phyloP scores from a whole-genome alignment of 2,329 filamentous ascomycete genomes.

The Microdochium paspali region DNA sequence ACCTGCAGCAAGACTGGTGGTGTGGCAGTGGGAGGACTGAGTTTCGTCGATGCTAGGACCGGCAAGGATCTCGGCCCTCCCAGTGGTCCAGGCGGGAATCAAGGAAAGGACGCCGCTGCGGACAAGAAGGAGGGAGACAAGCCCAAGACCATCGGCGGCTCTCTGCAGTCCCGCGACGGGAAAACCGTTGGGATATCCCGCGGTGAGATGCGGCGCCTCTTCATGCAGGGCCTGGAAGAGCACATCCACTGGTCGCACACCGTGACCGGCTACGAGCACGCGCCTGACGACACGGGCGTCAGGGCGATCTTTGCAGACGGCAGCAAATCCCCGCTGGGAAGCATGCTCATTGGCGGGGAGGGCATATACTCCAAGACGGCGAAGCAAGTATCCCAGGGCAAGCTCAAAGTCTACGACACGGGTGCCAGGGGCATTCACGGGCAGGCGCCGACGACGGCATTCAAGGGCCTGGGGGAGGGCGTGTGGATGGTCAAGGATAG shows the following conservation, averaged over 20 bases:
- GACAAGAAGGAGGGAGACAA: constrained; percentile 5
- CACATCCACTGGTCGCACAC: constrained; percentile 45
- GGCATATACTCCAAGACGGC: constrained; percentile 53
- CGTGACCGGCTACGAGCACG: constrained; percentile 50
- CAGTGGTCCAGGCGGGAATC: no score
- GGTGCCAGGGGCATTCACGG: constrained; percentile 57
- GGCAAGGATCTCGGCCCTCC: constrained; percentile 22
- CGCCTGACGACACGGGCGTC: constrained; percentile 35
- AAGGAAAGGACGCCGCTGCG: no score
- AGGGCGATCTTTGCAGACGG: constrained; percentile 50
- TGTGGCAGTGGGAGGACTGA: constrained; percentile 36
- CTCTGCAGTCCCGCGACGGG: constrained; percentile 40
- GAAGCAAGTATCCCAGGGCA: constrained; percentile 46
- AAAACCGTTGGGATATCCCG: constrained; percentile 53
- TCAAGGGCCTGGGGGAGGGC: constrained; percentile 52
- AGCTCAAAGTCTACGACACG: constrained; percentile 52
- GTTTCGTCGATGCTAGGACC: constrained; percentile 43
- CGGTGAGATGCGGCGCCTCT: constrained; percentile 52
- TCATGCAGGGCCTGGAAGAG: constrained; percentile 45
- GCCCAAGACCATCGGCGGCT: constrained; percentile 13
- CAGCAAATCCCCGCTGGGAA: constrained; percentile 45
- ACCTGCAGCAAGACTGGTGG: constrained; percentile 40
- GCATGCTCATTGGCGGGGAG: constrained; percentile 51
- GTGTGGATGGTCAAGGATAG: constrained; percentile 48
- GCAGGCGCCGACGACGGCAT: constrained; percentile 51